phyloP scores from a whole-genome alignment of 1,139 yeast genomes.

The Yamadazyma sp. region DNA sequence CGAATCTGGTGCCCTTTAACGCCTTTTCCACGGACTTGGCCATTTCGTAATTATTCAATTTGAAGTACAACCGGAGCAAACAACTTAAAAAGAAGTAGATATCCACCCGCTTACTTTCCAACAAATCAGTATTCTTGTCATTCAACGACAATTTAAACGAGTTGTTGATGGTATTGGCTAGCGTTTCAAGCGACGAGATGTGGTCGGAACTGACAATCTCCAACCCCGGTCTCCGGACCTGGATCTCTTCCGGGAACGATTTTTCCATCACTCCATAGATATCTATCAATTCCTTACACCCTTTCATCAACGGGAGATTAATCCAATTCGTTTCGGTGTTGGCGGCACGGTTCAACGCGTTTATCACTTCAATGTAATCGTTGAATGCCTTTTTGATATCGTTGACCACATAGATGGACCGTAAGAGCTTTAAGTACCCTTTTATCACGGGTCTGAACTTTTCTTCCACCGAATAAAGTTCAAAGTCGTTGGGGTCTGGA shows the following conservation, averaged over 20 bases:
- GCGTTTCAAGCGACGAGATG: conserved; percentile 40
- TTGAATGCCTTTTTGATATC: conserved; percentile 41
- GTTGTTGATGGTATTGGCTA: conserved; percentile 69
- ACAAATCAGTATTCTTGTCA: conserved; percentile 62
- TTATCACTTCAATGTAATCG: conserved; percentile 42
- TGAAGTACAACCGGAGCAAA: conserved; percentile 71
- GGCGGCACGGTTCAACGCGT: conserved; percentile 57
- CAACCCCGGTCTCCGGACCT: conserved; percentile 5
- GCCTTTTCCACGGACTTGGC: conserved; percentile 82
- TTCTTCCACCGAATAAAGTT: conserved; percentile 36
- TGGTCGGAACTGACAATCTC: conserved; percentile 10
- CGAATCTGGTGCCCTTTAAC: conserved; percentile 50
- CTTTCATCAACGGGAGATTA: conserved; percentile 53
- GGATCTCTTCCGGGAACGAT: conserved; percentile 29
- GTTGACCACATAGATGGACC: conserved; percentile 35
- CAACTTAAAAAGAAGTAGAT: conserved; percentile 74
- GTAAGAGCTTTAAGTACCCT: conserved; percentile 37
- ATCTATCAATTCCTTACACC: conserved; percentile 56
- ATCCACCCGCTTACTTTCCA: conserved; percentile 57
- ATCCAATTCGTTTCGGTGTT: conserved; percentile 69
- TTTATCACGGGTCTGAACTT: conserved; percentile 36
- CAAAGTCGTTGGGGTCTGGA: conserved; percentile 41
- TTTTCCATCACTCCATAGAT: conserved; percentile 40
- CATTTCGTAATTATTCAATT: conserved; percentile 66
- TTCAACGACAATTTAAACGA: conserved; percentile 78